Percentiles rank a stretch among this genome's conserved stretches.
Evolutionary conservation across 2,329 filamentous ascomycete species (phyloP).

Genomic region (Pseudocercospora crystallina): DNA sequence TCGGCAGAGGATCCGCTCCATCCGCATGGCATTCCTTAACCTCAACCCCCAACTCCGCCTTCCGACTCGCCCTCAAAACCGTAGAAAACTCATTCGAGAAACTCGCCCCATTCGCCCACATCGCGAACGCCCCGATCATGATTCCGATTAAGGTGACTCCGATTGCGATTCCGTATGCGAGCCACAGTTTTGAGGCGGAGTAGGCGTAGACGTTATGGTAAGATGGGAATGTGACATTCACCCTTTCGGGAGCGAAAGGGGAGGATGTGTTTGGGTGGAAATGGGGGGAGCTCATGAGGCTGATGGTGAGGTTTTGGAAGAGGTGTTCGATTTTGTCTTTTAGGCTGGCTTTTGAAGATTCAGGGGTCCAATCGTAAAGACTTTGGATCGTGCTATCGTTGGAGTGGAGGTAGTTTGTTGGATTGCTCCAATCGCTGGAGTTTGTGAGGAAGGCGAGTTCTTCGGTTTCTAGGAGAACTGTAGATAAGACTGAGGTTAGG

Average conservation of each 20-base stretch:
- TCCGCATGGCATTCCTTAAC: neutral
- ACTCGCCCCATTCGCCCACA: constrained; percentile 10
- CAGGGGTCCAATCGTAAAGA: too few relatives aligned
- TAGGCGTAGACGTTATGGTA: constrained; percentile 14
- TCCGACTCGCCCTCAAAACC: constrained; percentile 2
- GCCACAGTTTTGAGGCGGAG: constrained; percentile 7
- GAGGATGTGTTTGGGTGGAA: constrained; percentile 3
- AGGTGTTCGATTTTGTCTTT: constrained; percentile 3
- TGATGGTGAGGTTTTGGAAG: constrained; percentile 17
- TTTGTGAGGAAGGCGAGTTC: neutral
- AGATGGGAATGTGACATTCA: neutral
- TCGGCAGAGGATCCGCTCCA: constrained; percentile 5
- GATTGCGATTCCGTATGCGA: constrained; percentile 17
- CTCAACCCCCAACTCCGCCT: neutral
- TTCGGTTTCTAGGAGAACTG: neutral
- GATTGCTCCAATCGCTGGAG: too few relatives aligned
- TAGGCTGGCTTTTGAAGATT: neutral
- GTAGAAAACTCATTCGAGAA: constrained; percentile 22
- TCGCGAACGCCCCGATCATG: constrained; percentile 5
- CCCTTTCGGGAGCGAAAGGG: neutral
- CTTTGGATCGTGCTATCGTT: too few relatives aligned
- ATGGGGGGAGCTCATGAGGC: constrained; percentile 7
- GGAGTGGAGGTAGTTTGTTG: too few relatives aligned
- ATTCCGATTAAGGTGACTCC: constrained; percentile 4
- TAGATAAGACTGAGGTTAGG: neutral